Evolutionary conservation across 2,329 filamentous ascomycete species (phyloP).

Genomic region (Exophiala phaeomuriformis): DNA sequence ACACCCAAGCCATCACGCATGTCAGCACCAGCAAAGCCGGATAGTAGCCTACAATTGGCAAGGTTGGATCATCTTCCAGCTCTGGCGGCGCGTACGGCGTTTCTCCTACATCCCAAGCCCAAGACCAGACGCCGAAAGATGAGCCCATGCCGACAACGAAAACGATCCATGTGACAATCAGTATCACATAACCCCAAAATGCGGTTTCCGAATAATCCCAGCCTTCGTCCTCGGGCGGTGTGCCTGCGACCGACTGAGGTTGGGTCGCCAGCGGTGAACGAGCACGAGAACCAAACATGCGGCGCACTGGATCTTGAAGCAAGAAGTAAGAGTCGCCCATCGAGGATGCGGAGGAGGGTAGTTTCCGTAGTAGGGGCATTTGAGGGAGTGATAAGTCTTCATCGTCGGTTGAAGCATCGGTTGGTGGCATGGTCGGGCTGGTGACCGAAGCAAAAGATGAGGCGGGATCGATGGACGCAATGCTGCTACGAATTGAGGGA

Average conservation of each 20-base stretch:
- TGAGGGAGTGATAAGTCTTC: slow-evolving; percentile 61
- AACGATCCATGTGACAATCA: slow-evolving; percentile 86
- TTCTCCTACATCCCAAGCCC: slow-evolving; percentile 97
- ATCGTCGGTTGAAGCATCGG: slow-evolving; percentile 74
- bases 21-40: slow-evolving; percentile 89
- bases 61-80: slow-evolving; percentile 84
- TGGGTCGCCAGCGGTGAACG: slow-evolving; percentile 37
- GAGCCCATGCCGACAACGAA: slow-evolving; percentile 97
- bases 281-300: slow-evolving; percentile 27
- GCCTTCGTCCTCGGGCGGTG: slow-evolving; percentile 41
- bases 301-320: slow-evolving; percentile 34
- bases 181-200: slow-evolving; percentile 95
- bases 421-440: slow-evolving; percentile 51
- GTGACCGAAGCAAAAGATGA: slow-evolving; percentile 35
- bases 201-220: slow-evolving; percentile 94
- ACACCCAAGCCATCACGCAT: slow-evolving; percentile 96
- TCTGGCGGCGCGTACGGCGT: slow-evolving; percentile 93
- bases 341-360: slow-evolving; percentile 32
- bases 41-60: slow-evolving; percentile 96
- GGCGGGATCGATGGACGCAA: slow-evolving; percentile 32
- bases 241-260: slow-evolving; percentile 30
- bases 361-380: slow-evolving; percentile 30
- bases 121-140: slow-evolving; percentile 83
- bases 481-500: slow-evolving; percentile 29
- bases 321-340: slow-evolving; percentile 59